Base-by-base conservation (phyloP, 768 basidiomycete genomes). In the Tricholoma hemisulphureum region DNA sequence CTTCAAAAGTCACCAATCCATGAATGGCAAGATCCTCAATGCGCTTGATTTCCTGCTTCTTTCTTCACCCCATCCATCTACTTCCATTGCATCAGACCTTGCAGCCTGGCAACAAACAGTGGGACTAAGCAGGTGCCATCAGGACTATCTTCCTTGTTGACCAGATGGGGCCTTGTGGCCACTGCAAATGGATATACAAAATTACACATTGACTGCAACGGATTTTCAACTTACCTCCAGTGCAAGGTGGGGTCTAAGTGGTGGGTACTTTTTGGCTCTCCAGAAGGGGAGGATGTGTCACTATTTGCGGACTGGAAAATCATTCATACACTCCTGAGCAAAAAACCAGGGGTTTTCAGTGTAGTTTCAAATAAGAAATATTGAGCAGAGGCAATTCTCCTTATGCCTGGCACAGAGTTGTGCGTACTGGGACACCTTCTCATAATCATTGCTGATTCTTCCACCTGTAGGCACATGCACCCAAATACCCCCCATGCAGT, bases 171-270 rank as follows among this genome's bases (percentile, higher is more conserved):
- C 0, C 6, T 64, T 3, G 67, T 58, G 1, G 59, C 58, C 0
- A 68, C 60, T 0, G 28, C 23, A 0, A 49, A 59, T 11, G 60
- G 67, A 0, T 48, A 52, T 9, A 58, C 61, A 28, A 32, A 28
- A 13, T 63, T 52, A 21, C 67, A 68, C 18, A 57, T 67, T 4
- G 65, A 67, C 20, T 34, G 57, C 6, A 53, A 66, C 20, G 65
- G 67, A 0, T 53, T 63, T 11, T 55, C 48, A 0, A 65, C 67
- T 0, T 66, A 56, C 13, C 23, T 69, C 0, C 45, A 46, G 0
- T 35, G 54, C 10, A 11, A 48, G 9, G 50, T 21, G 29, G 62
- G 66, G 0, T 13, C 1, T 2, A 64, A 66, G 34, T 37, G 60
- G 11, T 69, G 70, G 28, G 53, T 65, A 23, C 14, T 61, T 9